Conservation (phyloP, 176 grass and related monocot genomes). For the Rhynchospora breviuscula region DNA sequence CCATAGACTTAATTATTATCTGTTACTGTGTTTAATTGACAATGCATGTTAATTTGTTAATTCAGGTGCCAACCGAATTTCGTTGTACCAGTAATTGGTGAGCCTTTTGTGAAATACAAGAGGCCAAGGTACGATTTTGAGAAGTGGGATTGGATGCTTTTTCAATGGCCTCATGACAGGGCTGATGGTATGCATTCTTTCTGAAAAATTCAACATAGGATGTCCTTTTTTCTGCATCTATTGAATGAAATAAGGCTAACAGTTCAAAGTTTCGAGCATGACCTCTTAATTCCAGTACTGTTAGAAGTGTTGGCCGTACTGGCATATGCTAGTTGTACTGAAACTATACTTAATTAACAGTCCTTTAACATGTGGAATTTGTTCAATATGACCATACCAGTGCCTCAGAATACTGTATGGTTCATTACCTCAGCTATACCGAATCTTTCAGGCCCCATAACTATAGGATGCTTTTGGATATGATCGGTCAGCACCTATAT, state of each 20-base stretch:
- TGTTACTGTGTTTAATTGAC: neutral
- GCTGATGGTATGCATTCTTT: constrained; percentile 38
- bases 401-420: neutral
- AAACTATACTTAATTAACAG: neutral
- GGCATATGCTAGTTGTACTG: neutral
- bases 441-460: neutral
- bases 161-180: constrained; percentile 60
- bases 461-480: neutral
- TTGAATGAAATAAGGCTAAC: neutral
- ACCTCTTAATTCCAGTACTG: neutral
- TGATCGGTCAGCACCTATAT: neutral
- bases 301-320: neutral
- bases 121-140: constrained; percentile 57
- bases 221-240: neutral
- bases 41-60: neutral
- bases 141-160: constrained; percentile 57
- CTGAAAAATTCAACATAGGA: neutral
- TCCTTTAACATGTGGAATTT: neutral
- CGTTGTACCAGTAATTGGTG: constrained; percentile 41
- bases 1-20: neutral
- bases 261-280: neutral
- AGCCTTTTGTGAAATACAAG: constrained; percentile 67
- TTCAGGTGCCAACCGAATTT: neutral
- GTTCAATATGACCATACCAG: neutral
- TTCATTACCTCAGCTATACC: neutral